These are phyloP conservation scores for Austroboletus rostrupii DNA, from an alignment of 1,284 basidiomycete genomes.

Conservation along the genomic window DNA sequence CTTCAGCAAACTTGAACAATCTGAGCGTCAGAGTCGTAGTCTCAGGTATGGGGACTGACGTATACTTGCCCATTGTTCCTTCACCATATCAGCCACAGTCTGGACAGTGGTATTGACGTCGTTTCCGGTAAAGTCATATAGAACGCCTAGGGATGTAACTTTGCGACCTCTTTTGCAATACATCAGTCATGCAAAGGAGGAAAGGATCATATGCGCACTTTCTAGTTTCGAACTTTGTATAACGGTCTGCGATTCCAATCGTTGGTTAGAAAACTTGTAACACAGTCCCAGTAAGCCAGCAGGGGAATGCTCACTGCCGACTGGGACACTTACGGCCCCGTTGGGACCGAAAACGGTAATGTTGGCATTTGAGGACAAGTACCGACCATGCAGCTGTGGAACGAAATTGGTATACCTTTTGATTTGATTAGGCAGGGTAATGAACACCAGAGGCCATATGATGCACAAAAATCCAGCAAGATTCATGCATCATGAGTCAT, in stretches of 20 bases:
- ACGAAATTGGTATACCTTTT: constrained; percentile 68
- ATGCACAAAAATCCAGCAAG: not conserved
- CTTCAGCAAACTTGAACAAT: constrained; percentile 60
- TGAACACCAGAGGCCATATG: not conserved
- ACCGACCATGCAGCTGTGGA: constrained; percentile 68
- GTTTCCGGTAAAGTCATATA: constrained; percentile 71
- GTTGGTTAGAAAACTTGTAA: not conserved
- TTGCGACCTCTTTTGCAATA: constrained; percentile 49
- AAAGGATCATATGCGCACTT: constrained; percentile 44
- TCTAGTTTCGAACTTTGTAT: constrained; percentile 70
- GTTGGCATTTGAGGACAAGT: constrained; percentile 82
- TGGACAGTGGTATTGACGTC: constrained; percentile 72
- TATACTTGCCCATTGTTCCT: constrained; percentile 60
- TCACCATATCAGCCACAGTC: constrained; percentile 67
- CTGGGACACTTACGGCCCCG: constrained; percentile 50
- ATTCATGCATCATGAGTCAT: too few relatives aligned
- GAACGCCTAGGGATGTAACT: constrained; percentile 79
- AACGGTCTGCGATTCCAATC: constrained; percentile 45
- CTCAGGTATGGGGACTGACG: not conserved
- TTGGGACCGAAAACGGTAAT: constrained; percentile 63
- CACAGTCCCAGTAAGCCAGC: too few relatives aligned
- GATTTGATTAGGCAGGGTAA: not conserved
- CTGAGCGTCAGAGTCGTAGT: not conserved
- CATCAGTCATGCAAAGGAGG: not conserved
- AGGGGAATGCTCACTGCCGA: constrained; percentile 50